Percentiles rank a stretch among this genome's conserved stretches.
Conservation (phyloP, 2,329 filamentous ascomycete genomes). For the Byssothecium circinans region DNA sequence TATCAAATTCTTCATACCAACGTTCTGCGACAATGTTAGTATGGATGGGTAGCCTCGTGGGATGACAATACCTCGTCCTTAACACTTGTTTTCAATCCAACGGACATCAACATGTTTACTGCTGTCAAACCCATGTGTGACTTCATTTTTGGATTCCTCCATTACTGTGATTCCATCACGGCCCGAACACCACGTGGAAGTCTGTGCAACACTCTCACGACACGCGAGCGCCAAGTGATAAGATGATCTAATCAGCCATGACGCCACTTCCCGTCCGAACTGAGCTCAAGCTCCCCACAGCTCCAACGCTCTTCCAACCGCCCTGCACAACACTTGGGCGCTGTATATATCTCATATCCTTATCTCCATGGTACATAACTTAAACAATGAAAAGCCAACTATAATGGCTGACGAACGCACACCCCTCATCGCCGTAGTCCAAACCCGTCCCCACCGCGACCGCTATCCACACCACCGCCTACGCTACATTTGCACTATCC, state of each 20-base stretch:
- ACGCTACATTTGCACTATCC: slow-evolving; percentile 68
- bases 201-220: too few species aligned
- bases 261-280: background rate
- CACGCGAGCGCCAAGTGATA: background rate
- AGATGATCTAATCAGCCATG: background rate
- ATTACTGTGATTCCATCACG: too few species aligned
- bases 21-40: too few species aligned
- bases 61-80: too few species aligned
- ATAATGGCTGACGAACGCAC: slow-evolving; percentile 63
- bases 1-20: too few species aligned
- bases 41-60: too few species aligned
- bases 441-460: slow-evolving; percentile 55
- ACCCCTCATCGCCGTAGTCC: slow-evolving; percentile 67
- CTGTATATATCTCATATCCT: background rate
- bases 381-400: slow-evolving; percentile 31
- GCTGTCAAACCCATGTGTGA: too few species aligned
- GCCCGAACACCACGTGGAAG: too few species aligned
- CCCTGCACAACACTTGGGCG: background rate
- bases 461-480: slow-evolving; percentile 58
- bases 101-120: too few species aligned
- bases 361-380: background rate
- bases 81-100: too few species aligned
- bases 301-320: background rate
- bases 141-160: too few species aligned
- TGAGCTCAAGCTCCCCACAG: background rate